Base-by-base conservation (phyloP, 352 stramenopile species). In the Phytophthora citrophthora region DNA sequence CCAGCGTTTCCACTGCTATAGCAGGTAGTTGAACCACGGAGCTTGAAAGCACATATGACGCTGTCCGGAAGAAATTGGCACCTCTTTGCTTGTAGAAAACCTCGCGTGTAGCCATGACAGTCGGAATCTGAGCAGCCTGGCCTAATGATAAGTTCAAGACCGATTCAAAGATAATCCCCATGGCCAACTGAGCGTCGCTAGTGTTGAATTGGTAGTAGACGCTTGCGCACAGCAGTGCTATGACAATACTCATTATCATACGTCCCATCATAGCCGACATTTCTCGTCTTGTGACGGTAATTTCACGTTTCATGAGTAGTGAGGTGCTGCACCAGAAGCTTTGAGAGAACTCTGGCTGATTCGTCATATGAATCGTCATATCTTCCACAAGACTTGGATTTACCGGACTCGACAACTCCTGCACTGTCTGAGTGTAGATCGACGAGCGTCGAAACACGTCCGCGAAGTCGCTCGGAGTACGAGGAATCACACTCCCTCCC, bases 81-180 rank as follows among this genome's bases (percentile, higher is more conserved):
- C 56, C 56, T 4, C 56, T 36, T n/a, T 64, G 56, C 29, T 57
- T 64, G 56, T 64, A 57, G 32, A 64, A 58, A 2, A 40, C 66
- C 39, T 61, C 90, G 64, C 87, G 79, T 36, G 82, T 18, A 73
- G 59, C 56, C 32, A 77, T 48, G 26, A 91, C 68, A 8, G 73
- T 70, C 5, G 86, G 79, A 10, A 97, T 50, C 39, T 80, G 70
- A 7, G 84, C 36, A 40, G 91, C 76, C 24, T 79, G 73, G n/a
- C 74, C 76, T 13, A 96, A 34, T 4, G 70, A 76, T 1, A 88
- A 62, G 54, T 88, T 93, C 9, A 97, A 65, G 9, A 89, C 51
- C 24, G 69, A 72, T 40, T 85, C 64, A 59, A 94, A 96, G 4
- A 93, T 67, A 29, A 93, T 72, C 16, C 89, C 86, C 48, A 64